Percentiles rank a stretch among this genome's conserved stretches.
These are phyloP conservation scores for Vigna hirtella DNA, from an alignment of 306 rosid genomes.

Conservation along the genomic window DNA sequence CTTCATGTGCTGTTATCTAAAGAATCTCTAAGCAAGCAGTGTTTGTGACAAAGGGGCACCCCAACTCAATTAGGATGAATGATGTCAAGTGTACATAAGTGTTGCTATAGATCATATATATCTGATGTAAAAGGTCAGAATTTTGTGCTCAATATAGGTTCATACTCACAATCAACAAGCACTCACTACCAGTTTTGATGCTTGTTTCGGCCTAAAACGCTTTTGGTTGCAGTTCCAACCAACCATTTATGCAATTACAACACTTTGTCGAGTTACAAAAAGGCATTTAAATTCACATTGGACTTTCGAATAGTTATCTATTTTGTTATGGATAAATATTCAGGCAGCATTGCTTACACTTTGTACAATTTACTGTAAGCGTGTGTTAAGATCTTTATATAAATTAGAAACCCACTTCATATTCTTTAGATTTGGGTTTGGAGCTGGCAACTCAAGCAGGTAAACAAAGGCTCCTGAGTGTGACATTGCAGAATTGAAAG, in stretches of 20 bases:
- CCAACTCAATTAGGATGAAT: conserved; percentile 35
- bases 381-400: neutral
- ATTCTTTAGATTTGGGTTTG: neutral
- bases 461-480: too few species aligned
- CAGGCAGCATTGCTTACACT: neutral
- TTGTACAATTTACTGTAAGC: conserved; percentile 15
- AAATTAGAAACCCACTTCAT: neutral
- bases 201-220: conserved; percentile 38
- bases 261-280: conserved; percentile 37
- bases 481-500: too few species aligned
- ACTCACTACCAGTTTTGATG: conserved; percentile 44
- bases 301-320: conserved; percentile 18
- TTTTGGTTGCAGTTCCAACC: conserved; percentile 23
- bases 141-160: conserved; percentile 50
- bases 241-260: conserved; percentile 41
- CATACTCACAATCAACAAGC: conserved; percentile 47
- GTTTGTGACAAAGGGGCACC: conserved; percentile 58
- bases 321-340: conserved; percentile 25
- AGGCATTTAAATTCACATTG: conserved; percentile 20
- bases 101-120: conserved; percentile 49
- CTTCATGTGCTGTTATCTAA: conserved; percentile 67
- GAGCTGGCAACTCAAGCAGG: neutral
- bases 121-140: conserved; percentile 52
- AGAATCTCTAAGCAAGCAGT: conserved; percentile 68
- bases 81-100: conserved; percentile 66